Evolutionary conservation across 257 asterid species (phyloP), one percentile per base, ranked within the genome.

Genomic region (Solanum piurae): DNA sequence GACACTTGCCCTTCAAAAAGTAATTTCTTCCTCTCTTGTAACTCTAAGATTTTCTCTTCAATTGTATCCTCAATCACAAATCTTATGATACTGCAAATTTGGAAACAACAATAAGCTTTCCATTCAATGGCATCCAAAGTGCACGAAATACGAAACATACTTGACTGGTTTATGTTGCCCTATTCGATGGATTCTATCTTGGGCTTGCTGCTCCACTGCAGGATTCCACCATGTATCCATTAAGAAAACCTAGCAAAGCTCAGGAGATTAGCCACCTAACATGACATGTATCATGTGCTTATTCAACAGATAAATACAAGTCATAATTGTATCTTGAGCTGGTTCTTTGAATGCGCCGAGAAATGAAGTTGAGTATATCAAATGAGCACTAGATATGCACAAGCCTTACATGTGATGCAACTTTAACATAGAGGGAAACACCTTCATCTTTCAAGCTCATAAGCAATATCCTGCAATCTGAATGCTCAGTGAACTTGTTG

Each of bases 371-470:
- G 52, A 44, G 52, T 12, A 44, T 44, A 44, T 12, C 52, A 44
- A 44, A 44, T 44, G 52, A 44, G 1, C 52, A 44, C 16, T 44
- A 44, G 16, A 44, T 44, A 42, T 42, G 49, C 14, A 42, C 14
- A 11, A 0, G 49, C 18, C 18, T 46, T 46, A 12, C 55, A 52
- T 52, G 62, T 58, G 68, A 58, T 58, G 68, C 27, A 7, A 21
- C 68, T 58, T 9, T 20, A 87, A 95, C 98, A 89, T 96, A 93
- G 92, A 95, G 93, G 71, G 99, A 98, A 72, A 96, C 96, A 31
- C 98, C 98, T 83, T 97, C 98, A 13, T 98, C 99, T 91, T 96
- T 95, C 90, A 96, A 92, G 92, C 99, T 94, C 98, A 95, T 91
- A 58, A 58, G 27, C 5, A 58, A 58, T 58, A 58, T 58, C 5